Evolutionary conservation across 1,284 basidiomycete species (phyloP).

Genomic region (Cutaneotrichosporon mucoides): DNA sequence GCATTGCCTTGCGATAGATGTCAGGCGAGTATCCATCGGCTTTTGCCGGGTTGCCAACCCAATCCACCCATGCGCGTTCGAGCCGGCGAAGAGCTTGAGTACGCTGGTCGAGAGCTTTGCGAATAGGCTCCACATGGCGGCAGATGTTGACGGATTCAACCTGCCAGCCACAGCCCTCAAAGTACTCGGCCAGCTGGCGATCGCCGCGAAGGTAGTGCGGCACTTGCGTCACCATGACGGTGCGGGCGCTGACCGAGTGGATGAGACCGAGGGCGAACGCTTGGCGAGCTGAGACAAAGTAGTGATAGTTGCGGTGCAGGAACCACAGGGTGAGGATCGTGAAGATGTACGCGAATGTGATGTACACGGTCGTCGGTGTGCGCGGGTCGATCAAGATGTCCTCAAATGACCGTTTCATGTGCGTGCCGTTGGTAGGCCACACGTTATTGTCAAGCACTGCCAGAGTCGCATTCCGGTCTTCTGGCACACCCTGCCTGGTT

Average conservation of each 20-base stretch:
- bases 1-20: constrained; percentile 23
- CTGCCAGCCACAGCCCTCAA: constrained; percentile 62
- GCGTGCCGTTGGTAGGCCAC: background rate
- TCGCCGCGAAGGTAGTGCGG: constrained; percentile 80
- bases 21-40: constrained; percentile 34
- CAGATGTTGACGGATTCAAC: constrained; percentile 71
- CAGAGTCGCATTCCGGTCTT: constrained; percentile 48
- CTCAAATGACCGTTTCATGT: constrained; percentile 3
- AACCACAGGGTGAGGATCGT: constrained; percentile 78
- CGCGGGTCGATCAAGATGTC: constrained; percentile 81
- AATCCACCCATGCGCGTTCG: constrained; percentile 80
- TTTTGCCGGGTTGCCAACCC: constrained; percentile 86
- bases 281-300: constrained; percentile 87
- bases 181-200: constrained; percentile 83
- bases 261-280: constrained; percentile 90
- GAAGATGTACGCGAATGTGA: constrained; percentile 90
- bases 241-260: constrained; percentile 87
- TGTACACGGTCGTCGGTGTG: constrained; percentile 78
- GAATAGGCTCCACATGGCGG: constrained; percentile 72
- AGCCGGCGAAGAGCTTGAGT: constrained; percentile 72
- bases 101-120: constrained; percentile 66
- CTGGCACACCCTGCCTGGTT: constrained; percentile 58
- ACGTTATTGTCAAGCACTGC: background rate
- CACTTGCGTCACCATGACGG: constrained; percentile 79
- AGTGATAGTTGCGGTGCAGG: constrained; percentile 81